Percentiles rank a stretch among this genome's conserved stretches.
These are phyloP conservation scores for Kwoniella bestiolae DNA, from an alignment of 768 basidiomycete species.

Conservation along the genomic window DNA sequence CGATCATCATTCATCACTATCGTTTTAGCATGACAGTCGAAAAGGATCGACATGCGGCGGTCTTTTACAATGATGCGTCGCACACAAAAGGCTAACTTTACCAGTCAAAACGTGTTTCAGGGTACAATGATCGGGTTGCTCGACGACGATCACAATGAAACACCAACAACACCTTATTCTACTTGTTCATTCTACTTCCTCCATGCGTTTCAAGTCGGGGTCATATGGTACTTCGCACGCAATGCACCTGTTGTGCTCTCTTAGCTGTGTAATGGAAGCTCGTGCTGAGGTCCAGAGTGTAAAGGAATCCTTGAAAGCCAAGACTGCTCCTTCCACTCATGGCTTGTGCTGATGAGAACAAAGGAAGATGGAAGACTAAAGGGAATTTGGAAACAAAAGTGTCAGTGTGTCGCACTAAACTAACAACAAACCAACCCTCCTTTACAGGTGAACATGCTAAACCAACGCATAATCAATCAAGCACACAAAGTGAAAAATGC, in stretches of 20 bases:
- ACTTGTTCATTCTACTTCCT: background rate
- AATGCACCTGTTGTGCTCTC: no score
- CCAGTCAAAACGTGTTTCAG: background rate
- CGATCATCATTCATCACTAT: no score
- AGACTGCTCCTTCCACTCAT: background rate
- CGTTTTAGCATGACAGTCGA: no score
- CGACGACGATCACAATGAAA: slow-evolving; percentile 1
- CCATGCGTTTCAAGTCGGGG: background rate
- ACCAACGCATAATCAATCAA: background rate
- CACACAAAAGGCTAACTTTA: background rate
- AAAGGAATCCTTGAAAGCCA: no score
- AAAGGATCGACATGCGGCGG: background rate
- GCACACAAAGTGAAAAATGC: background rate
- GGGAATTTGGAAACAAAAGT: no score
- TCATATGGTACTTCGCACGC: background rate
- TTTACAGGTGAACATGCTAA: background rate
- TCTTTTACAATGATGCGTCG: no score
- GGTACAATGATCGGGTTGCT: background rate
- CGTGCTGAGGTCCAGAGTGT: no score
- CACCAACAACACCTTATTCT: background rate
- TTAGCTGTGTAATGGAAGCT: no score
- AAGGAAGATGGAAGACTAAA: background rate
- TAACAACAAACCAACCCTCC: background rate
- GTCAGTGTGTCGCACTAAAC: background rate
- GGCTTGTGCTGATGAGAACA: background rate